A percentile compares a stretch with the other conserved stretches of the same genome.
phyloP scores from a whole-genome alignment of 1,284 basidiomycete genomes.

The Malassezia furfur region DNA sequence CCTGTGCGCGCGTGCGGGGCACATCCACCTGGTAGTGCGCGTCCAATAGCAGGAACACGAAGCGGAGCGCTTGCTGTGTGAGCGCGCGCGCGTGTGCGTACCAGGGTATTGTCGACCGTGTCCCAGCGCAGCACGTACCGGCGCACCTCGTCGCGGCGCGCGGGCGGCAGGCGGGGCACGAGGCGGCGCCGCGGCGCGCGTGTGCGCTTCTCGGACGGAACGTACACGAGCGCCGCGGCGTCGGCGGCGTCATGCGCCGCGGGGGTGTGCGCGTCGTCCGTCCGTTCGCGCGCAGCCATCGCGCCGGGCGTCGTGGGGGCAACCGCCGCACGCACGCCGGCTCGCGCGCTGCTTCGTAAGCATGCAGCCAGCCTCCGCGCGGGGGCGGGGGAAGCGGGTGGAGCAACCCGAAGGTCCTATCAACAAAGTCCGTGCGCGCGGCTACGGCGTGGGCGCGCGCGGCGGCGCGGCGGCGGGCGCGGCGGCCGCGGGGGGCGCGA shows the following conservation, averaged over 20 bases:
- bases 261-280: too few species aligned
- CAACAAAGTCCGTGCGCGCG: too few species aligned
- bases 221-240: neutral
- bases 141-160: neutral
- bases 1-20: neutral
- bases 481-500: neutral
- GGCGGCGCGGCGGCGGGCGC: too few species aligned
- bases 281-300: too few species aligned
- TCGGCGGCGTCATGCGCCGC: too few species aligned
- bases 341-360: too few species aligned
- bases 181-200: neutral
- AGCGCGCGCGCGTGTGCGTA: neutral
- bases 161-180: neutral
- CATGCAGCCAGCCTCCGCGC: too few species aligned
- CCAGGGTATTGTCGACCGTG: constrained; percentile 9
- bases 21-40: neutral
- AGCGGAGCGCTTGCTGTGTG: constrained; percentile 10
- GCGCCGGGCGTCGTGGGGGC: too few species aligned
- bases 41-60: constrained; percentile 5
- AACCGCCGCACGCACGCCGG: too few species aligned
- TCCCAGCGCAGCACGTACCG: constrained; percentile 6
- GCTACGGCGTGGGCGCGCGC: too few species aligned
- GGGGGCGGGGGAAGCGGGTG: too few species aligned
- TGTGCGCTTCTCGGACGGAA: neutral
- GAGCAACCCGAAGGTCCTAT: too few species aligned